These are phyloP conservation scores for Boletus coccyginus DNA, from an alignment of 768 basidiomycete genomes.

Conservation along the genomic window DNA sequence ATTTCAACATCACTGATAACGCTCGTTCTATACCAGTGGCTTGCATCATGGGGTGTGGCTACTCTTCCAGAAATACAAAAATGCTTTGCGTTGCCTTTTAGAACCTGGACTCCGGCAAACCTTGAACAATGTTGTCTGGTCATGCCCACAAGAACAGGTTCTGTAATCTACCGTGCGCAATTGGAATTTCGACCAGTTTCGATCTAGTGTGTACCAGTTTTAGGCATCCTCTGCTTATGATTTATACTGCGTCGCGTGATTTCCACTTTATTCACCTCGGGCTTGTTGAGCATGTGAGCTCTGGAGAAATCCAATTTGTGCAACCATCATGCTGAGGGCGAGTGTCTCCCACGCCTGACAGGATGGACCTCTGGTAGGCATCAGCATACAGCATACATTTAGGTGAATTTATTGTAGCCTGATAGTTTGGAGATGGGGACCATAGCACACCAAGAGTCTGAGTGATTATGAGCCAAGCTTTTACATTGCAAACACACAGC, in stretches of 20 bases:
- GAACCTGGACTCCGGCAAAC: not conserved
- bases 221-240: not conserved
- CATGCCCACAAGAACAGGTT: not conserved
- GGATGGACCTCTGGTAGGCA: no score
- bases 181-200: not conserved
- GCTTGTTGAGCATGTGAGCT: no score
- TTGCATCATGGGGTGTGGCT: not conserved
- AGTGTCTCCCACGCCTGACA: no score
- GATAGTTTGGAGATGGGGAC: no score
- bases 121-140: not conserved
- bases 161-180: not conserved
- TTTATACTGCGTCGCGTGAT: no score
- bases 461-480: not conserved
- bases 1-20: not conserved
- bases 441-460: no score
- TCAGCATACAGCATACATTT: no score
- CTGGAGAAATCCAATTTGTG: no score
- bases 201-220: not conserved
- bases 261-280: not conserved
- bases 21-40: not conserved
- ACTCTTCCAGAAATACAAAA: not conserved
- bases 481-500: not conserved
- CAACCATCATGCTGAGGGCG: no score
- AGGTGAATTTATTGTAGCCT: no score
- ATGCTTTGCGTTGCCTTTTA: not conserved